Evolutionary conservation across 495 filamentous ascomycete species (phyloP).

Genomic region (Hyaloscypha finlandica): DNA sequence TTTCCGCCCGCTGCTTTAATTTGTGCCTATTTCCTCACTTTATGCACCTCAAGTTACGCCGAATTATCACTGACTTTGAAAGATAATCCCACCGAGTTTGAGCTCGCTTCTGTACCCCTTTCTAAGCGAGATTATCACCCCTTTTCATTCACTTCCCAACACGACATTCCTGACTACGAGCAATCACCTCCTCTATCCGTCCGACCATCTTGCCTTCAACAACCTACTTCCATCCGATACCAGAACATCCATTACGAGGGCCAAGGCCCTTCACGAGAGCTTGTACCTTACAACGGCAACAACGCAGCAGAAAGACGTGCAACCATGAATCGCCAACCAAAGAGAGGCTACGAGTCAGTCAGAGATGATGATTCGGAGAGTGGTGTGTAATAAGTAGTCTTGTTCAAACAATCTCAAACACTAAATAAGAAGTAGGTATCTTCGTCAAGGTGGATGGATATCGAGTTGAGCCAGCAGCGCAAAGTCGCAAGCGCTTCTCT

Average conservation of each 20-base stretch:
- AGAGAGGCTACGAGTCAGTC: neutral
- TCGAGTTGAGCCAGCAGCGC: neutral
- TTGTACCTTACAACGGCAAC: neutral
- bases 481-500: neutral
- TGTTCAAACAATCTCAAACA: neutral
- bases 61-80: too few species aligned
- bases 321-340: neutral
- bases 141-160: neutral
- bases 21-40: too few species aligned
- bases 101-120: too few species aligned
- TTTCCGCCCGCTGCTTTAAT: too few species aligned
- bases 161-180: neutral
- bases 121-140: neutral
- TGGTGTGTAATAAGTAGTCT: neutral
- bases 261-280: neutral
- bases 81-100: too few species aligned
- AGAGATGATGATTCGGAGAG: neutral
- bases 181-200: neutral
- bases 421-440: neutral
- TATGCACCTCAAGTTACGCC: too few species aligned
- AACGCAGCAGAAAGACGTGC: neutral
- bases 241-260: neutral
- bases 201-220: too few species aligned
- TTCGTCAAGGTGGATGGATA: neutral
- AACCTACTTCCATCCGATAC: neutral